Evolutionary conservation across 495 filamentous ascomycete genomes (phyloP).

Genomic region (Tuber brumale): DNA sequence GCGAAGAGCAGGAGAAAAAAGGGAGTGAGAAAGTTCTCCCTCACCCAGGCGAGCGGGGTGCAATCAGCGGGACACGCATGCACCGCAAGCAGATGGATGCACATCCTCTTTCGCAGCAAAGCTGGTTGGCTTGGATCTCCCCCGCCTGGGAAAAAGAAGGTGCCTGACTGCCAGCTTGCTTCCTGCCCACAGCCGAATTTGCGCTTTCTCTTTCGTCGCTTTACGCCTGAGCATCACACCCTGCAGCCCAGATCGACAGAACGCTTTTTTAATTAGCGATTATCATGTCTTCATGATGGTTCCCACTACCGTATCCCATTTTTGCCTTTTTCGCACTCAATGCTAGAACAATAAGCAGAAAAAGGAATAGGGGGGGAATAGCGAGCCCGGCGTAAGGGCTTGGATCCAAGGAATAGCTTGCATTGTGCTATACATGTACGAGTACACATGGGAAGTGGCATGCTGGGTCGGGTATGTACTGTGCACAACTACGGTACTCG

Average conservation of each 20-base stretch:
- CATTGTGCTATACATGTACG: neutral
- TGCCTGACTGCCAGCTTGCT: conserved; percentile 27
- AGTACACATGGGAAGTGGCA: conserved; percentile 31
- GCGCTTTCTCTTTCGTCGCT: conserved; percentile 37
- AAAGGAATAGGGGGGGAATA: neutral
- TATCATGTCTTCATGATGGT: neutral
- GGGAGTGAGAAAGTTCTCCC: conserved; percentile 16
- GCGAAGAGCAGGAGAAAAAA: neutral
- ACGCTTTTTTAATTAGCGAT: neutral
- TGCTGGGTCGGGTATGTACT: conserved; percentile 35
- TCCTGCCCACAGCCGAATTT: conserved; percentile 11
- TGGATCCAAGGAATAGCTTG: neutral
- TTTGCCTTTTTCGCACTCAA: neutral
- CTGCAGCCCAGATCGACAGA: conserved; percentile 3
- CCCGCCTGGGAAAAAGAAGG: conserved; percentile 15
- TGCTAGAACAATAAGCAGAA: neutral
- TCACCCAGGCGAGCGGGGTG: conserved; percentile 30
- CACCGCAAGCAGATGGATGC: conserved; percentile 23
- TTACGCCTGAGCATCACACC: conserved; percentile 30
- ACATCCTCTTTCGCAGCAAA: conserved; percentile 25
- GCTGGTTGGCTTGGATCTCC: conserved; percentile 21
- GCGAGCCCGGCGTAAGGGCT: neutral
- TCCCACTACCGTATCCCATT: neutral
- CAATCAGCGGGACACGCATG: conserved; percentile 32
- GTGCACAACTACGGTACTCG: conserved; percentile 13